Percentiles rank a stretch among this genome's conserved stretches.
Conservation (phyloP, 1,284 basidiomycete species). For the Boletus smithii region DNA sequence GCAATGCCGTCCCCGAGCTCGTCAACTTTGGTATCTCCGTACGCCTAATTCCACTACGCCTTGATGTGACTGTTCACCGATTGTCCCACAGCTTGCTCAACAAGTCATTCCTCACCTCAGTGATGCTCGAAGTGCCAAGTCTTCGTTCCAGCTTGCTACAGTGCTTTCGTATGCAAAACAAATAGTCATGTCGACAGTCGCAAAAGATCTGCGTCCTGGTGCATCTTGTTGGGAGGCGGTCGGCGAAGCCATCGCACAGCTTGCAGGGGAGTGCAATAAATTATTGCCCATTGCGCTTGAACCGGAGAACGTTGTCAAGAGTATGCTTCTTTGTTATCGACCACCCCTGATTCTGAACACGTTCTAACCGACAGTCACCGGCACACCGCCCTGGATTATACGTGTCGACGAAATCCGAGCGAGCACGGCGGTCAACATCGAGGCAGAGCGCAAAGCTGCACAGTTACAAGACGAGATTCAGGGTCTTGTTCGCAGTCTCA, state of each 20-base stretch:
- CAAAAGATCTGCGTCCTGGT: conserved; percentile 62
- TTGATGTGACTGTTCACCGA: neutral
- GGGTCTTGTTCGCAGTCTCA: conserved; percentile 79
- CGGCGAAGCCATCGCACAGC: conserved; percentile 61
- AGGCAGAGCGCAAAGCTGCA: conserved; percentile 84
- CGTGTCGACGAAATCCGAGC: conserved; percentile 88
- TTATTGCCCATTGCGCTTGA: conserved; percentile 72
- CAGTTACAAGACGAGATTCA: conserved; percentile 89
- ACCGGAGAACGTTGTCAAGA: conserved; percentile 73
- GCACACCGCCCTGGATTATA: conserved; percentile 82
- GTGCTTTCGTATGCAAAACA: conserved; percentile 73
- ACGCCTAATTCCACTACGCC: conserved; percentile 22
- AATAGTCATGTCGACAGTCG: conserved; percentile 66
- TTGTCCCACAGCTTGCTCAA: conserved; percentile 68
- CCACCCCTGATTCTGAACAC: neutral
- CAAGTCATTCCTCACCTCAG: conserved; percentile 77
- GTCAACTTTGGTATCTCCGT: conserved; percentile 89
- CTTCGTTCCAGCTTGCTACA: conserved; percentile 69
- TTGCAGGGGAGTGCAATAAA: conserved; percentile 68
- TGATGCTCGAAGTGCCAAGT: conserved; percentile 72
- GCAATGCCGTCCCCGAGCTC: conserved; percentile 72
- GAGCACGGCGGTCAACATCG: conserved; percentile 79
- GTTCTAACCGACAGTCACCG: conserved; percentile 56
- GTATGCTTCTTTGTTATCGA: conserved; percentile 45
- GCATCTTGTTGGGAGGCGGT: conserved; percentile 77